phyloP scores from a whole-genome alignment of 768 basidiomycete species.

The Tricholoma matsutake region DNA sequence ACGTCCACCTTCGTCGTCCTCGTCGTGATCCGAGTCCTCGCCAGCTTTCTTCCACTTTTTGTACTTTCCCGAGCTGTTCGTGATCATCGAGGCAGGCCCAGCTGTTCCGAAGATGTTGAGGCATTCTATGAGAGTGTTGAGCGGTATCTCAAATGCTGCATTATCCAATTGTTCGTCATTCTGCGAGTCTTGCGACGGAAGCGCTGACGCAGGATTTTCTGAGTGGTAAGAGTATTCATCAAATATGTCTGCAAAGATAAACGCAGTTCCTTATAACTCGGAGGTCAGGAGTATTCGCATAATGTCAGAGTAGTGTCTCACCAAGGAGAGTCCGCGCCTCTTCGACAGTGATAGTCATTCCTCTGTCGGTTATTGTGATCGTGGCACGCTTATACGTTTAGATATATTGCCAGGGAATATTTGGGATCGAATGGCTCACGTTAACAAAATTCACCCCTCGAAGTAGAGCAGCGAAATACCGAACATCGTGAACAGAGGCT shows the following conservation, averaged over 20 bases:
- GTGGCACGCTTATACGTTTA: conserved; percentile 58
- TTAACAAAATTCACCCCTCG: conserved; percentile 80
- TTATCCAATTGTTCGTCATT: conserved; percentile 29
- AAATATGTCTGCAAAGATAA: conserved; percentile 74
- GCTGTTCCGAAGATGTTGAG: conserved; percentile 93
- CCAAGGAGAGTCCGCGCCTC: conserved; percentile 81
- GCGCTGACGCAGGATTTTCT: conserved; percentile 23
- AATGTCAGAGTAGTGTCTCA: conserved; percentile 22
- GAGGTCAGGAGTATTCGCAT: background rate
- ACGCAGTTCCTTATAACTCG: conserved; percentile 67
- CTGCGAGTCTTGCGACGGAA: conserved; percentile 25
- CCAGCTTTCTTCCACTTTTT: conserved; percentile 48
- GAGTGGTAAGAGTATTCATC: conserved; percentile 71
- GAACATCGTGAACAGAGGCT: conserved; percentile 76
- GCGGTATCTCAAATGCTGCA: conserved; percentile 74
- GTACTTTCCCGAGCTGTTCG: conserved; percentile 29
- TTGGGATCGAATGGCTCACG: conserved; percentile 41
- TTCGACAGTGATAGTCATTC: conserved; percentile 79
- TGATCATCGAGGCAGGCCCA: conserved; percentile 35
- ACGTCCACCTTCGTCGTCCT: conserved; percentile 34
- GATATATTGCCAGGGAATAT: background rate
- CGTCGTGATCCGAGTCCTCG: conserved; percentile 45
- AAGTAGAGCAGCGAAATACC: conserved; percentile 74
- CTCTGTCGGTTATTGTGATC: conserved; percentile 63
- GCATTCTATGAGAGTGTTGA: conserved; percentile 83